Conservation (phyloP, 768 basidiomycete genomes). For the Dioszegia crocea region DNA sequence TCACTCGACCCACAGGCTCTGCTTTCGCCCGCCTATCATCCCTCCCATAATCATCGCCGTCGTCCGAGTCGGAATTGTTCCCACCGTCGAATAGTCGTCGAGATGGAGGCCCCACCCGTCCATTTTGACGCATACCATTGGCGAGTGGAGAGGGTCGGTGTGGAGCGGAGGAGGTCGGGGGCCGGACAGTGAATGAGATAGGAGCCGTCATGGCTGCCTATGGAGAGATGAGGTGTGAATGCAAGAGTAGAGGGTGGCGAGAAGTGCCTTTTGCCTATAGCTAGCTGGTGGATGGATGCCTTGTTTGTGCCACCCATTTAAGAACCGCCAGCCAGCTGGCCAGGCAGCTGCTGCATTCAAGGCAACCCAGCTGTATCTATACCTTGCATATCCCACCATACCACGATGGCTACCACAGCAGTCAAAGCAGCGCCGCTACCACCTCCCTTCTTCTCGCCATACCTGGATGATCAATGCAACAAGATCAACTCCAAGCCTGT, state of each 20-base stretch:
- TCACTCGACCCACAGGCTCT: too few relatives aligned
- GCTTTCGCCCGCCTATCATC: slow-evolving; percentile 54
- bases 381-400: neutral
- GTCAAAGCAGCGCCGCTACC: slow-evolving; percentile 34
- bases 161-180: slow-evolving; percentile 60
- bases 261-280: too few relatives aligned
- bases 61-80: slow-evolving; percentile 21
- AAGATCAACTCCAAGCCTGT: slow-evolving; percentile 88
- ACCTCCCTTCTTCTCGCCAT: slow-evolving; percentile 54
- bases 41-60: slow-evolving; percentile 38
- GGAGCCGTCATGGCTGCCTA: slow-evolving; percentile 40
- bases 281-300: too few relatives aligned
- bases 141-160: slow-evolving; percentile 45
- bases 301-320: slow-evolving; percentile 8
- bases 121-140: slow-evolving; percentile 16
- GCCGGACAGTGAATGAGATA: slow-evolving; percentile 78
- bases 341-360: neutral
- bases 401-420: neutral
- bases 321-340: too few relatives aligned
- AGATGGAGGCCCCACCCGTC: slow-evolving; percentile 27
- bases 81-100: slow-evolving; percentile 33
- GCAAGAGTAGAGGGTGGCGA: neutral
- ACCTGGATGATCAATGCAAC: slow-evolving; percentile 77
- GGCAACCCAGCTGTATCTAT: neutral
- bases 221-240: slow-evolving; percentile 2